These are phyloP conservation scores for Aspergillus sclerotiicarbonarius DNA, from an alignment of 495 filamentous ascomycete genomes.

Conservation along the genomic window DNA sequence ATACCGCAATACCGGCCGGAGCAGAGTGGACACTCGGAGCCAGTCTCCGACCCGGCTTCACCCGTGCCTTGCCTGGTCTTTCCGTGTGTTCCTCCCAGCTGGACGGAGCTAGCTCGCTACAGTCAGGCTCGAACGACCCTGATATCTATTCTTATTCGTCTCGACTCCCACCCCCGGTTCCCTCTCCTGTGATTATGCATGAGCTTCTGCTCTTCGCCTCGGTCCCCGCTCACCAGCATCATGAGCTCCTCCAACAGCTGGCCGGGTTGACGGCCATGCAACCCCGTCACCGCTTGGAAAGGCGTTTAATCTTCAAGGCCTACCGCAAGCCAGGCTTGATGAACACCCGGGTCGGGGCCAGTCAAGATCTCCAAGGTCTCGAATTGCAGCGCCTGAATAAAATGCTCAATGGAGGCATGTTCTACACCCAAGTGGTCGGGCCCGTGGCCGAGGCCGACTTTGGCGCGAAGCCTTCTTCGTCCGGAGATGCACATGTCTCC, in stretches of 20 bases:
- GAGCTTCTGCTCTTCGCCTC: constrained; percentile 50
- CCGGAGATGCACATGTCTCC: constrained; percentile 26
- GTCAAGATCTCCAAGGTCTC: constrained; percentile 41
- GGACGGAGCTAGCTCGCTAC: background rate
- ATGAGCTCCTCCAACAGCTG: constrained; percentile 65
- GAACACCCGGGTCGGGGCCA: constrained; percentile 40
- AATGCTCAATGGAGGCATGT: constrained; percentile 51
- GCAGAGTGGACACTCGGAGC: constrained; percentile 3
- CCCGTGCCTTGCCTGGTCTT: constrained; percentile 17
- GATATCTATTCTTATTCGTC: background rate
- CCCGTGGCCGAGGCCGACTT: constrained; percentile 37
- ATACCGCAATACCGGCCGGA: background rate
- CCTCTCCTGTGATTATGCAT: constrained; percentile 36
- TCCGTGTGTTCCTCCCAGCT: background rate
- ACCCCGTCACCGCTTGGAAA: constrained; percentile 56
- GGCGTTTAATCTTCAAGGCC: constrained; percentile 67
- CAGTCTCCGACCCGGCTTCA: constrained; percentile 28
- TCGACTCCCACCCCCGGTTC: background rate
- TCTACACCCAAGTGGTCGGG: constrained; percentile 50
- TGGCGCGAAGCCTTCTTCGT: constrained; percentile 17
- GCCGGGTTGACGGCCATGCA: constrained; percentile 67
- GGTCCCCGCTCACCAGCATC: constrained; percentile 45
- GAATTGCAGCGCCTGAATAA: constrained; percentile 46
- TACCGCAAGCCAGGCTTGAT: constrained; percentile 42
- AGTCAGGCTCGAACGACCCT: background rate